Evolutionary conservation across 352 stramenopile species (phyloP).

Genomic region (Phytophthora multivora): DNA sequence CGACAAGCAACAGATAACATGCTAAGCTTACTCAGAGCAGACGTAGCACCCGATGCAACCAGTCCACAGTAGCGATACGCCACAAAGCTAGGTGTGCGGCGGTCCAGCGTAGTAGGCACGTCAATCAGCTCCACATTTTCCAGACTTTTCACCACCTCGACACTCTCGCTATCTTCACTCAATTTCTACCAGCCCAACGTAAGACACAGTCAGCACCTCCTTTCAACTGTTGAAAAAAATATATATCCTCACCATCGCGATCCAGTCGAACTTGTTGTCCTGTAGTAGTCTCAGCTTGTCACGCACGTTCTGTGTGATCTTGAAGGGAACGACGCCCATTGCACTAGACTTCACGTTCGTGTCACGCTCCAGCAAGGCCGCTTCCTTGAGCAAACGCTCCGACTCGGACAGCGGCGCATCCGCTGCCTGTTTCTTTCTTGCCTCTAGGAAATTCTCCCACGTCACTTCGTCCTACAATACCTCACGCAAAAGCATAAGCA

Average conservation of each 20-base stretch:
- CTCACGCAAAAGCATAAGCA: neutral
- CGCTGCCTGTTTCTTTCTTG: conserved; percentile 66
- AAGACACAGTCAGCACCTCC: neutral
- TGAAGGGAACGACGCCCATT: conserved; percentile 90
- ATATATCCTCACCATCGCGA: conserved; percentile 68
- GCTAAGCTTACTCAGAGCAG: conserved; percentile 43
- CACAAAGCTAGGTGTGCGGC: conserved; percentile 76
- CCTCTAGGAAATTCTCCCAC: conserved; percentile 75
- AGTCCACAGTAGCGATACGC: conserved; percentile 70
- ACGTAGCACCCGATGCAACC: conserved; percentile 36
- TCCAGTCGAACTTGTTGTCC: conserved; percentile 88
- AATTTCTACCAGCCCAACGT: conserved; percentile 56
- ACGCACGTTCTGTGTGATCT: conserved; percentile 79
- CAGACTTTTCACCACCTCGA: conserved; percentile 81
- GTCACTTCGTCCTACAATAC: conserved; percentile 70
- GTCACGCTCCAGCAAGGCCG: conserved; percentile 76
- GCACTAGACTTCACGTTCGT: conserved; percentile 88
- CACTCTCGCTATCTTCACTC: conserved; percentile 74
- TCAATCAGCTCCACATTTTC: conserved; percentile 75
- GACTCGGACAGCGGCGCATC: conserved; percentile 87
- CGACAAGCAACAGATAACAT: neutral
- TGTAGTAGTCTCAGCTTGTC: conserved; percentile 80
- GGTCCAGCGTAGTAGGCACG: conserved; percentile 59
- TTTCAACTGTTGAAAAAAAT: neutral
- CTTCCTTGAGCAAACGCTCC: conserved; percentile 84